Conservation (phyloP, 805 yeast species). For the Metschnikowia kunwiensis region DNA sequence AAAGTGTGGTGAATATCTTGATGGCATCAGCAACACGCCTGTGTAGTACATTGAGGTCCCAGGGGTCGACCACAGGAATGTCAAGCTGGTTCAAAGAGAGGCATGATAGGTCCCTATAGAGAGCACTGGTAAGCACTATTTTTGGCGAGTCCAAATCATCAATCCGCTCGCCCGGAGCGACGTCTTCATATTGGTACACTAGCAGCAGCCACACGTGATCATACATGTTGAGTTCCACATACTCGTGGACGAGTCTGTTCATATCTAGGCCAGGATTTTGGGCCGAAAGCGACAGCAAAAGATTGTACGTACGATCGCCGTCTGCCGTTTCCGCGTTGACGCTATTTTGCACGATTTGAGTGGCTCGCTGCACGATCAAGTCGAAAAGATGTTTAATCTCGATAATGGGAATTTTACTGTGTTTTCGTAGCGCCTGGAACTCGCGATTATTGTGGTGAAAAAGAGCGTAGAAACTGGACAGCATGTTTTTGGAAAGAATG, state of each 20-base stretch:
- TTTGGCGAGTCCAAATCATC: slow-evolving; percentile 26
- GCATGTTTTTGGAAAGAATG: slow-evolving; percentile 37
- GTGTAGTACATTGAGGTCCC: slow-evolving; percentile 35
- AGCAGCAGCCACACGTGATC: slow-evolving; percentile 61
- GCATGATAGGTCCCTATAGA: slow-evolving; percentile 35
- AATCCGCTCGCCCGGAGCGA: slow-evolving; percentile 21
- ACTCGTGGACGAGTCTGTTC: slow-evolving; percentile 57
- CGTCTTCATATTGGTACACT: slow-evolving; percentile 30
- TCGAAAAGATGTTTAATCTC: slow-evolving; percentile 32
- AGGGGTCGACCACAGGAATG: slow-evolving; percentile 38
- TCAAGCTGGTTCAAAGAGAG: slow-evolving; percentile 53
- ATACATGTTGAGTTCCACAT: slow-evolving; percentile 67
- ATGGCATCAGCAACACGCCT: slow-evolving; percentile 51
- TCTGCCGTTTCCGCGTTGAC: slow-evolving; percentile 33
- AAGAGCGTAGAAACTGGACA: slow-evolving; percentile 35
- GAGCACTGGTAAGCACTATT: slow-evolving; percentile 26
- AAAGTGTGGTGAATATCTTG: slow-evolving; percentile 44
- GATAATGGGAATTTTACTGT: slow-evolving; percentile 25
- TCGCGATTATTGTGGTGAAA: slow-evolving; percentile 42
- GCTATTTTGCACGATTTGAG: slow-evolving; percentile 36
- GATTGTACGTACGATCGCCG: slow-evolving; percentile 32
- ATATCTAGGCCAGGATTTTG: slow-evolving; percentile 44
- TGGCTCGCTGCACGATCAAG: slow-evolving; percentile 33
- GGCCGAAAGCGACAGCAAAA: slow-evolving; percentile 29
- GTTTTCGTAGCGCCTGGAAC: slow-evolving; percentile 28